phyloP scores from a whole-genome alignment of 306 rosid genomes.

The Albizia julibrissin region DNA sequence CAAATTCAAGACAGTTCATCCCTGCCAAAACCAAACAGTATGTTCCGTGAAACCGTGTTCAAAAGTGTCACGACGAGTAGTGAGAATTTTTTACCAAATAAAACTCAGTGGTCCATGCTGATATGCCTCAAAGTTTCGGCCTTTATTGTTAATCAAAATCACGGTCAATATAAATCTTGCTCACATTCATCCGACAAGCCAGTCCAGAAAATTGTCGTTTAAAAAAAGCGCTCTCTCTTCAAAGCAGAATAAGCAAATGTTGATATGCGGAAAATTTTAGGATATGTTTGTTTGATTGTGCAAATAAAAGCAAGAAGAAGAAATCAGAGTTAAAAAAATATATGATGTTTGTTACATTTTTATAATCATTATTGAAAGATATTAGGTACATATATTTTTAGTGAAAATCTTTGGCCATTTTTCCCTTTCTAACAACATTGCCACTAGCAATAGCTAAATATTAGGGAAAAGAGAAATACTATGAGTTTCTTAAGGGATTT shows the following conservation, averaged over 20 bases:
- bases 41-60: no score
- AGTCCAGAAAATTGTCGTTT: background rate
- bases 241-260: background rate
- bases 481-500: no score
- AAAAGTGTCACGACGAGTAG: background rate
- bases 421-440: no score
- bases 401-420: no score
- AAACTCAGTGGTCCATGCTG: background rate
- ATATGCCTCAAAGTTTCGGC: constrained; percentile 6
- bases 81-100: background rate
- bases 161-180: background rate
- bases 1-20: background rate
- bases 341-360: background rate
- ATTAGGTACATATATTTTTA: background rate
- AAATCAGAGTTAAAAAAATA: background rate
- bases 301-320: background rate
- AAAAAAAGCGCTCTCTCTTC: background rate
- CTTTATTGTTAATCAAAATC: background rate
- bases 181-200: constrained; percentile 22
- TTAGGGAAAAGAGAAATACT: no score
- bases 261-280: background rate
- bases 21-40: background rate
- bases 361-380: background rate
- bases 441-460: no score
- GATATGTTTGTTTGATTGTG: background rate